Evolutionary conservation across 139 green algal species (phyloP).

Genomic region (Chlamydomonas incerta): DNA sequence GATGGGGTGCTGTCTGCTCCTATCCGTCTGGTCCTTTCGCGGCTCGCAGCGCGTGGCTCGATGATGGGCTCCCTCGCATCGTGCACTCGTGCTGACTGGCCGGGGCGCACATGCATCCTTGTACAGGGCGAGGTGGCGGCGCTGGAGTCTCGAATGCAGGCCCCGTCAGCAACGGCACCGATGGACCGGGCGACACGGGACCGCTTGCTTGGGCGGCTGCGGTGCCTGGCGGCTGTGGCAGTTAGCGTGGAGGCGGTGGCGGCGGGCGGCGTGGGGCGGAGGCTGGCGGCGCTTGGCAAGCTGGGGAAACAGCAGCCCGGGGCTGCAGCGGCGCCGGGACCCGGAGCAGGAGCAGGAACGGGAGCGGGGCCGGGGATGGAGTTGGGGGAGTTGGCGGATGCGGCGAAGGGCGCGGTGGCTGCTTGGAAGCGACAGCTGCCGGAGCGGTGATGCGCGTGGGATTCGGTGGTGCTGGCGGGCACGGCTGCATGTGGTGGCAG

Average conservation of each 20-base stretch:
- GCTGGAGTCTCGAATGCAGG: background rate
- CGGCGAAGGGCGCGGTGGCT: background rate
- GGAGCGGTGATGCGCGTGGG: background rate
- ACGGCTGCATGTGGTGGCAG: too few relatives aligned
- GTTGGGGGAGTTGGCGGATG: slow-evolving; percentile 10
- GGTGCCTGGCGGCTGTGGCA: background rate
- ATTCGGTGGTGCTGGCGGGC: too few relatives aligned
- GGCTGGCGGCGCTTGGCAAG: background rate
- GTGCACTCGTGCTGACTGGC: too few relatives aligned
- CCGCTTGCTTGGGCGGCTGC: background rate
- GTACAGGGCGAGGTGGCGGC: background rate
- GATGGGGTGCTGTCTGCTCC: background rate
- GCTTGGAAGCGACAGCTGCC: background rate
- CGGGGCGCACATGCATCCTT: background rate
- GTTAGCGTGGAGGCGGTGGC: slow-evolving; percentile 15
- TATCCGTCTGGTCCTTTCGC: background rate
- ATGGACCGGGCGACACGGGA: too few relatives aligned
- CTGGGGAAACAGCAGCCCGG: too few relatives aligned
- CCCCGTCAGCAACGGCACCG: too few relatives aligned
- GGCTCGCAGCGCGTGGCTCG: too few relatives aligned
- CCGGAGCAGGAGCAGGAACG: too few relatives aligned
- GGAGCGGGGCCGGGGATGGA: too few relatives aligned
- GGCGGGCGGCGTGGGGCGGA: slow-evolving; percentile 11
- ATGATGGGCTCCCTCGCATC: too few relatives aligned
- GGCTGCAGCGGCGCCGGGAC: too few relatives aligned